These are phyloP conservation scores for Pseudogymnoascus sp. DNA, from an alignment of 2,329 filamentous ascomycete genomes.

Conservation along the genomic window DNA sequence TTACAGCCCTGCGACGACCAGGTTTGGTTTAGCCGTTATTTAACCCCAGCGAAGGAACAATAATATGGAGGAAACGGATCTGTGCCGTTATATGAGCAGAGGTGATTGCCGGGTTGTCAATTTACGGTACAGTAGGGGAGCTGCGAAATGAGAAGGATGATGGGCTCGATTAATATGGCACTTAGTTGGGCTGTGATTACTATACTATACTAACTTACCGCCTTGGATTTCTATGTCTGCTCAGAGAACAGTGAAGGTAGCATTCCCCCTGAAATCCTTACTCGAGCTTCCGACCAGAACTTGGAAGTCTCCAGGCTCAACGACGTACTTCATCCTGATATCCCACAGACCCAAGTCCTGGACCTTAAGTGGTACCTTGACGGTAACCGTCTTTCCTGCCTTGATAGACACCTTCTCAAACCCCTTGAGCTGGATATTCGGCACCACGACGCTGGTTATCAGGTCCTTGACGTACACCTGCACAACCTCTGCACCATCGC, in stretches of 20 bases:
- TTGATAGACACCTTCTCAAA: constrained; percentile 61
- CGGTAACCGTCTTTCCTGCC: constrained; percentile 43
- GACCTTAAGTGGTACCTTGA: constrained; percentile 54
- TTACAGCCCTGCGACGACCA: background rate
- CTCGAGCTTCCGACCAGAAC: constrained; percentile 56
- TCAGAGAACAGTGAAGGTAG: constrained; percentile 44
- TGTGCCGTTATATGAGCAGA: background rate
- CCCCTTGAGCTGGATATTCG: constrained; percentile 57
- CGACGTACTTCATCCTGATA: constrained; percentile 62
- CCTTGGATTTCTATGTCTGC: background rate
- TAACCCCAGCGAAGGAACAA: background rate
- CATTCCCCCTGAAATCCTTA: constrained; percentile 47
- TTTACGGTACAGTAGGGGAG: background rate
- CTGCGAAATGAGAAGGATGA: background rate
- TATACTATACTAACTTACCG: background rate
- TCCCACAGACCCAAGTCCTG: constrained; percentile 69
- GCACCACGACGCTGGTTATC: constrained; percentile 54
- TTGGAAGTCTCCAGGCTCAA: constrained; percentile 63
- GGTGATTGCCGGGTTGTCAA: background rate
- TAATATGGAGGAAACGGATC: background rate
- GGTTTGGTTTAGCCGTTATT: background rate
- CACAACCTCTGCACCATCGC: constrained; percentile 45
- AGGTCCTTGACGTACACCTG: constrained; percentile 50
- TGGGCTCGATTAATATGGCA: background rate
- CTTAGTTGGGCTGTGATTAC: background rate